Conservation (phyloP, 2,329 filamentous ascomycete species). For the Talaromyces sp. region DNA sequence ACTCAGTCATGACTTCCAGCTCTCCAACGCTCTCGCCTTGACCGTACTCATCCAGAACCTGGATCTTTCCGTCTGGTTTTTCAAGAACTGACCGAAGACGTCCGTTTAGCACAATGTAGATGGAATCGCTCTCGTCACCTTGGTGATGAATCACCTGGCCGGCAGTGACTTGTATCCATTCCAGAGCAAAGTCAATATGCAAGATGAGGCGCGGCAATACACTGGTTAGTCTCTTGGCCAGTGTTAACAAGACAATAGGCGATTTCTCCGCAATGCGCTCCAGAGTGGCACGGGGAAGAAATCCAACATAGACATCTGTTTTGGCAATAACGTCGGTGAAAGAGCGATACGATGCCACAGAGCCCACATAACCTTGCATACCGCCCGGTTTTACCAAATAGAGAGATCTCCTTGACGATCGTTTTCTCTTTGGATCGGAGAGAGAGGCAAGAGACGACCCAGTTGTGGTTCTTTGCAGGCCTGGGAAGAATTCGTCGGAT, state of each 20-base stretch:
- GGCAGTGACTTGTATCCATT: constrained; percentile 96
- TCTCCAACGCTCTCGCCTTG: constrained; percentile 98
- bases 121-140: constrained; percentile 92
- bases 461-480: constrained; percentile 41
- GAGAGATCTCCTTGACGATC: constrained; percentile 61
- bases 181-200: constrained; percentile 95
- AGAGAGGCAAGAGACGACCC: constrained; percentile 32
- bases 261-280: constrained; percentile 91
- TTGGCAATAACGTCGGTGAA: constrained; percentile 97
- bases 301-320: constrained; percentile 97
- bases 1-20: constrained; percentile 94
- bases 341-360: constrained; percentile 88
- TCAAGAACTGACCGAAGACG: constrained; percentile 81
- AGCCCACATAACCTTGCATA: constrained; percentile 88
- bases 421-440: constrained; percentile 30
- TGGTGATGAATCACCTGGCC: constrained; percentile 93
- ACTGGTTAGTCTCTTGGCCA: constrained; percentile 90
- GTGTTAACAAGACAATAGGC: constrained; percentile 85
- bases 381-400: constrained; percentile 93
- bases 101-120: constrained; percentile 95
- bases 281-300: constrained; percentile 75
- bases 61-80: constrained; percentile 72
- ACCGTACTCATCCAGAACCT: constrained; percentile 84
- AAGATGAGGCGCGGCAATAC: constrained; percentile 83
- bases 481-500: constrained; percentile 36